These are phyloP conservation scores for Citrullus amarus DNA, from an alignment of 306 rosid species.

Conservation along the genomic window DNA sequence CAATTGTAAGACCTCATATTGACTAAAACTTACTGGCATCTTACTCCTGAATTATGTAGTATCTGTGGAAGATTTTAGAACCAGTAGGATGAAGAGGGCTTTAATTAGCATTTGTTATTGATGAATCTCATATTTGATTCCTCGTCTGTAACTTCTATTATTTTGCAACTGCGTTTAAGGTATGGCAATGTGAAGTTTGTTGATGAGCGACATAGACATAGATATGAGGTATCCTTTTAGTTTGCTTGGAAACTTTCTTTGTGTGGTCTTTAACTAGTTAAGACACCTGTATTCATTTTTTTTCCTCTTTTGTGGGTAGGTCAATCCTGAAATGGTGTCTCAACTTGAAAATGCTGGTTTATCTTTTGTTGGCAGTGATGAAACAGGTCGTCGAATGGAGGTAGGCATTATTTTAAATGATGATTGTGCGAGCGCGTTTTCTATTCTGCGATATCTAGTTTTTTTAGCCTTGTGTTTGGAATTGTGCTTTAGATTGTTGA, in stretches of 20 bases:
- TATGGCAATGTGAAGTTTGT: slow-evolving; percentile 29
- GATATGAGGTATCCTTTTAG: slow-evolving; percentile 31
- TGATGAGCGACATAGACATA: slow-evolving; percentile 43
- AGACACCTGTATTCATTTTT: background rate
- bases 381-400: slow-evolving; percentile 38
- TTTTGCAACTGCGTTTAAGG: slow-evolving; percentile 11
- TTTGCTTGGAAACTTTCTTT: background rate
- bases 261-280: background rate
- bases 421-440: background rate
- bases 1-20: background rate
- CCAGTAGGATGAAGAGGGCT: background rate
- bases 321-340: slow-evolving; percentile 37
- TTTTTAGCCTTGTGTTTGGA: background rate
- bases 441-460: background rate
- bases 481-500: slow-evolving; percentile 53
- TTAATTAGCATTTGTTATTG: background rate
- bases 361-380: slow-evolving; percentile 33
- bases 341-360: slow-evolving; percentile 34
- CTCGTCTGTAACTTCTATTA: background rate
- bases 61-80: background rate
- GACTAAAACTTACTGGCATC: background rate
- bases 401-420: slow-evolving; percentile 9
- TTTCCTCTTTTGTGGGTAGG: slow-evolving; percentile 10
- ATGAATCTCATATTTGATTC: slow-evolving; percentile 4
- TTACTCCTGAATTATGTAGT: background rate